Base-by-base conservation (phyloP, 1,139 yeast genomes). In the Candida buenavistaensis region DNA sequence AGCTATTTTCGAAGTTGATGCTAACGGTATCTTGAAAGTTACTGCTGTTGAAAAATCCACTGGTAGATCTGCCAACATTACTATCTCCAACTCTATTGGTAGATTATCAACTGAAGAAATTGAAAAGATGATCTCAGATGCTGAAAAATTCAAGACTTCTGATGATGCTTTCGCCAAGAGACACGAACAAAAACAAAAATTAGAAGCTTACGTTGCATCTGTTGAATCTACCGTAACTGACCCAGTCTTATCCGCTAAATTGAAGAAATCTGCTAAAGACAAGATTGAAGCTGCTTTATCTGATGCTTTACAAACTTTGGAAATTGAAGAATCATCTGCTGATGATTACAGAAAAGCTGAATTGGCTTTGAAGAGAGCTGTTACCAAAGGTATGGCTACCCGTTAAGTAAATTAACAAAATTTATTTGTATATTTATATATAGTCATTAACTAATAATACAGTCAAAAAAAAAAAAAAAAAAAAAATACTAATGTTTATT, bases 121-220 rank as follows among this genome's bases (percentile, higher is more conserved):
- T 62, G 97, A 92, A 79, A 85, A 89, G 89, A 90, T 92, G 96
- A 90, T 92, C 70, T 76, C 75, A 72, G 97, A 92, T 68, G 98
- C 98, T 66, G 97, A 92, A 78, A 87, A 87, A 75, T 92, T 89
- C 95, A 92, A 92, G 86, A 78, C 92, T 63, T 86, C 96, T 58
- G 98, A 92, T 73, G 97, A 92, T 69, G 97, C 96, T 67, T 92
- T 90, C 85, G 94, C 97, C 74, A 90, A 90, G 90, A 86, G 88
- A 72, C 97, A 90, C 79, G 97, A 92, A 82, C 95, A 95, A 68
- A 92, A 90, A 81, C 97, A 92, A 79, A 90, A 90, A 80, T 86
- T 92, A 70, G 98, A 92, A 81, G 90, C 97, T 58, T 92, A 92
- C 84, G 95, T 92, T 68, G 85, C 97, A 60, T 85, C 96, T 58